Conservation (phyloP, 2,329 filamentous ascomycete species). For the Aspergillus amoenus region DNA sequence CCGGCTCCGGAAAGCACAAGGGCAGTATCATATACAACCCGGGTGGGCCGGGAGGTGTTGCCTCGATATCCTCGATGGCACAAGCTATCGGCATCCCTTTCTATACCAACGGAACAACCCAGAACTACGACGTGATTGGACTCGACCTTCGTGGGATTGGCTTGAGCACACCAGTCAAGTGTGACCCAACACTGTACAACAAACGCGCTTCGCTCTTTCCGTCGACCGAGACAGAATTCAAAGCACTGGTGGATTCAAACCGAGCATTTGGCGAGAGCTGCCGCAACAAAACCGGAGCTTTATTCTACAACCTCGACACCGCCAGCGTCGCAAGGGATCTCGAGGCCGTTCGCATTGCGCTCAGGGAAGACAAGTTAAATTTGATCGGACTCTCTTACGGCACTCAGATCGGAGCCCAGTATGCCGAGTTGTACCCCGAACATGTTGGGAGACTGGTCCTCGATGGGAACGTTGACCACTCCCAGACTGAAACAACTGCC, state of each 20-base stretch:
- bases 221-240: slow-evolving; percentile 37
- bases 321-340: slow-evolving; percentile 36
- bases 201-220: slow-evolving; percentile 39
- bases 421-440: slow-evolving; percentile 47
- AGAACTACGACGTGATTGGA: slow-evolving; percentile 44
- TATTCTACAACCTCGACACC: slow-evolving; percentile 47
- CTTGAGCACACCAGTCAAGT: slow-evolving; percentile 40
- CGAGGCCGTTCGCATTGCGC: slow-evolving; percentile 35
- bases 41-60: slow-evolving; percentile 16
- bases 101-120: background rate
- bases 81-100: background rate
- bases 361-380: slow-evolving; percentile 39
- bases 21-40: slow-evolving; percentile 46
- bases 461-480: slow-evolving; percentile 49
- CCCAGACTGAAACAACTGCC: slow-evolving; percentile 27
- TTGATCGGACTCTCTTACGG: slow-evolving; percentile 49
- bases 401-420: slow-evolving; percentile 44
- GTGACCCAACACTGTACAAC: slow-evolving; percentile 39
- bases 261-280: slow-evolving; percentile 43
- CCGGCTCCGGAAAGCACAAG: slow-evolving; percentile 20
- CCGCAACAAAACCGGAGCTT: slow-evolving; percentile 36
- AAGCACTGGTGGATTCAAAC: slow-evolving; percentile 41
- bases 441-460: slow-evolving; percentile 44
- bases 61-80: background rate
- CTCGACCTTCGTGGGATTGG: slow-evolving; percentile 48